Evolutionary conservation across 1,139 yeast species (phyloP), one percentile per base, ranked within the genome.

Genomic region (Taiozyma sp.): DNA sequence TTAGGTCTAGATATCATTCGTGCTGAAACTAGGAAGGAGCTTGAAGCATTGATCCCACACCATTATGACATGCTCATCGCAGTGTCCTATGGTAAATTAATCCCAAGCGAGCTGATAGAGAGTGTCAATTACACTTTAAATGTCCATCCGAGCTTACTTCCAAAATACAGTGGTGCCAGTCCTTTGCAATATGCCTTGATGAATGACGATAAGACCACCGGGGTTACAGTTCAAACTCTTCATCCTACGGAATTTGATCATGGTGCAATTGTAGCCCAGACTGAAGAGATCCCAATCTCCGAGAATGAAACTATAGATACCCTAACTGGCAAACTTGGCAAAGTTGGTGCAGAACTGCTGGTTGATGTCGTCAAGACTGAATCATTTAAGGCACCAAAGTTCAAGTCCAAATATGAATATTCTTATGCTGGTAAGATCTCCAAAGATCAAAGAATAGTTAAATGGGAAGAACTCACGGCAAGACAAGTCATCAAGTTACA

Each of bases 121-220:
- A 45, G 64, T 0, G 70, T 85, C 43, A 66, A 69, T 10, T 81
- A 69, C 62, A 96, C 97, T 0, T 64, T 93, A 27, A 93, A 93
- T 64, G 92, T 93, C 0, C 99, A 93, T 65, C 99, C 99, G 0
- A 90, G 97, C 0, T 67, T 92, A 19, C 74, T 93, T 13, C 99
- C 99, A 0, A 72, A 70, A 48, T 83, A 88, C 62, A 79, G 92
- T 1, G 99, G 99, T 0, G 83, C 98, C 0, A 86, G 97, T 2
- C 99, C 99, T 0, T 70, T 95, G 8, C 98, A 93, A 57, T 78
- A 82, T 55, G 84, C 97, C 0, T 67, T 95, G 27, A 68, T 91
- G 61, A 81, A 87, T 56, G 75, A 75, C 48, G 93, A 87, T 57
- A 44, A 57, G 1, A 57, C 52, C 30, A 85, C 98, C 0, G 99